Conservation (phyloP, 352 stramenopile genomes). For the Phytophthora rubi region DNA sequence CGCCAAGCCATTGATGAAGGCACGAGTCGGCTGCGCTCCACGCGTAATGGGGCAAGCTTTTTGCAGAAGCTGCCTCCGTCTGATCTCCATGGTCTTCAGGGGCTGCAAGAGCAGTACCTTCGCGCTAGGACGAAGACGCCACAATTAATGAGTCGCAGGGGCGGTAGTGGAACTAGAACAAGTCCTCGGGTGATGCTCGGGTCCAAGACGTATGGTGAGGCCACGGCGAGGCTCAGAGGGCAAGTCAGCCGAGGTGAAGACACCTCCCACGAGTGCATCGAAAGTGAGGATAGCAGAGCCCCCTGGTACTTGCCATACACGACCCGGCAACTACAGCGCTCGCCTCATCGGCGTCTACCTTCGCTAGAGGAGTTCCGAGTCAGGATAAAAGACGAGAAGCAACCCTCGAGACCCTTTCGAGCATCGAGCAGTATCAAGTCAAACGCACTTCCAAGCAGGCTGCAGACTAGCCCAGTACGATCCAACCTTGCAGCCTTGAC, state of each 20-base stretch:
- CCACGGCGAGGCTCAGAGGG: neutral
- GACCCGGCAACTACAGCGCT: slow-evolving; percentile 54
- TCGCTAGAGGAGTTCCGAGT: slow-evolving; percentile 56
- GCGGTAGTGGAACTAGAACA: slow-evolving; percentile 1
- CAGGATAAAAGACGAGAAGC: slow-evolving; percentile 53
- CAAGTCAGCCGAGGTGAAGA: slow-evolving; percentile 19
- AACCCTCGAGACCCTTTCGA: slow-evolving; percentile 38
- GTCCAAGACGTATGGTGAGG: slow-evolving; percentile 1
- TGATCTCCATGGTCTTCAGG: slow-evolving; percentile 41
- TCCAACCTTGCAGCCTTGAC: slow-evolving; percentile 17
- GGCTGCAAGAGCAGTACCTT: slow-evolving; percentile 47
- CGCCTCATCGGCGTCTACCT: slow-evolving; percentile 49
- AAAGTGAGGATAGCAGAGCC: slow-evolving; percentile 9
- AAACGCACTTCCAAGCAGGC: slow-evolving; percentile 9
- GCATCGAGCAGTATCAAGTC: slow-evolving; percentile 16
- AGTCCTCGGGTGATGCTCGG: slow-evolving; percentile 7
- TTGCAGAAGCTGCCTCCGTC: slow-evolving; percentile 42
- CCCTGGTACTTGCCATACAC: slow-evolving; percentile 76
- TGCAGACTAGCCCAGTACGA: slow-evolving; percentile 5
- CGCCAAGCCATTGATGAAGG: slow-evolving; percentile 62
- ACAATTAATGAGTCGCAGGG: neutral
- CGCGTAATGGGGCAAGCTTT: slow-evolving; percentile 58
- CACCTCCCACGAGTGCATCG: neutral
- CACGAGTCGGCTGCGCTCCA: slow-evolving; percentile 48
- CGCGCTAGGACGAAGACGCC: slow-evolving; percentile 14